Percentiles rank a stretch among this genome's conserved stretches.
phyloP scores from a whole-genome alignment of 2,329 filamentous ascomycete species.

The Colletotrichum sansevieriae region DNA sequence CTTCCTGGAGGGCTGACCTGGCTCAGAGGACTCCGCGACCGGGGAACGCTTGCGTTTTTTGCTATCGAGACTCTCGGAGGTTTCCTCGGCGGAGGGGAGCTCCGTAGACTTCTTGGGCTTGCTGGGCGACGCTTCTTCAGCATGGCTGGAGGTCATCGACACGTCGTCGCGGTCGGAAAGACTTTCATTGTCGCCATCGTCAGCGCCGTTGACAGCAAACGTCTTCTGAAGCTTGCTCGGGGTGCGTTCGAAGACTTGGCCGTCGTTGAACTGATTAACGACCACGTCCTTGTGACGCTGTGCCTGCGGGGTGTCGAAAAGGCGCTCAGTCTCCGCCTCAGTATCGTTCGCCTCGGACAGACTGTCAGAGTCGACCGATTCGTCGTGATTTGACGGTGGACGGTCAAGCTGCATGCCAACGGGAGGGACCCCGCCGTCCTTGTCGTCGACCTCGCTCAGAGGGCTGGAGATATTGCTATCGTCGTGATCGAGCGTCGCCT shows the following conservation, averaged over 20 bases:
- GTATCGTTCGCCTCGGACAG: constrained; percentile 75
- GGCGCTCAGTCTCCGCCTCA: constrained; percentile 93
- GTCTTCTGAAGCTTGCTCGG: constrained; percentile 81
- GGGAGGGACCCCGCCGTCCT: constrained; percentile 75
- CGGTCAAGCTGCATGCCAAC: constrained; percentile 67
- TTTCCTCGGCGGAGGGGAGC: constrained; percentile 47
- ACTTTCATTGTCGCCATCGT: constrained; percentile 54
- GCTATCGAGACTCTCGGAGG: constrained; percentile 54
- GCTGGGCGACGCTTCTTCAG: constrained; percentile 52
- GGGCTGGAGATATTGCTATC: constrained; percentile 88
- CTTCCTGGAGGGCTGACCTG: constrained; percentile 65
- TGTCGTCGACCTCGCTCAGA: constrained; percentile 91
- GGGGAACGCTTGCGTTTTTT: constrained; percentile 66
- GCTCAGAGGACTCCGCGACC: constrained; percentile 58
- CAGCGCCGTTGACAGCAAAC: constrained; percentile 51
- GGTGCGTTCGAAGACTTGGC: constrained; percentile 71
- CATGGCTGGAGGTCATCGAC: constrained; percentile 55
- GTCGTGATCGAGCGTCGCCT: constrained; percentile 63
- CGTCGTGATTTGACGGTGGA: constrained; percentile 42
- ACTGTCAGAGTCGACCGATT: constrained; percentile 61
- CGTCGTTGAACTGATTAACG: constrained; percentile 67
- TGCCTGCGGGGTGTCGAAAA: constrained; percentile 88
- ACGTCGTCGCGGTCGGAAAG: constrained; percentile 57
- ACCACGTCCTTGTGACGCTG: constrained; percentile 73
- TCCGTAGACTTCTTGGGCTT: constrained; percentile 49